Evolutionary conservation across 768 basidiomycete genomes (phyloP), one percentile per base, ranked within the genome.

Genomic region (Russula emetica): DNA sequence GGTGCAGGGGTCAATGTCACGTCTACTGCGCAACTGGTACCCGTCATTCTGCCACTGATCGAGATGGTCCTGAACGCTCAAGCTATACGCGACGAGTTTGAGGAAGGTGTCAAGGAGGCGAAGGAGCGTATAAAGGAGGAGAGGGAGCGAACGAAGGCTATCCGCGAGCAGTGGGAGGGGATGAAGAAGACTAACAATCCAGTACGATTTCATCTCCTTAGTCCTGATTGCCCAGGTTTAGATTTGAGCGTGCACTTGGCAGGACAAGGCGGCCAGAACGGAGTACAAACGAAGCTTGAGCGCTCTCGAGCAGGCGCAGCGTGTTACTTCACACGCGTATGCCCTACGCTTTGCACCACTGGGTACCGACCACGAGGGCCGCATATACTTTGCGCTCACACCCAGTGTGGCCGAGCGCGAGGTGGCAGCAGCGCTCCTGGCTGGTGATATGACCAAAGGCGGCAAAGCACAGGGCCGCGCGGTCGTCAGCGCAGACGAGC

Each of bases 281-380:
- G 70, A 74, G 11, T 86, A 90, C 69, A 84, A 82, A 70, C 76
- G 74, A 22, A 76, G 76, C 32, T 71, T 85, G 2, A 67, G 72
- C 9, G 76, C 78, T 30, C 75, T 88, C 32, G 86, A 90, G 36
- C 78, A 80, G 64, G 81, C 82, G 0, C 71, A 80, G n/a, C 83
- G 81, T 61, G 73, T 89, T 18, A 74, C 79, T 4, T 70, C 73
- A 30, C 75, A 77, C 4, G 76, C 78, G 9, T 82, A 76, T 66
- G 71, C 80, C 3, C 76, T 81, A 3, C 85, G 91, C 20, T 84
- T 85, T 67, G 72, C 75, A 8, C 77, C 83, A 1, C 76, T 91
- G n/a, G 91, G 91, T n/a, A 77, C 74, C 30, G 91, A 92, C 69
- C 64, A 72, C 16, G 87, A 86, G 8, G 87, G 87, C 13, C 82